Evolutionary conservation across 2,329 filamentous ascomycete genomes (phyloP).

Genomic region (Sporothrix mexicana): DNA sequence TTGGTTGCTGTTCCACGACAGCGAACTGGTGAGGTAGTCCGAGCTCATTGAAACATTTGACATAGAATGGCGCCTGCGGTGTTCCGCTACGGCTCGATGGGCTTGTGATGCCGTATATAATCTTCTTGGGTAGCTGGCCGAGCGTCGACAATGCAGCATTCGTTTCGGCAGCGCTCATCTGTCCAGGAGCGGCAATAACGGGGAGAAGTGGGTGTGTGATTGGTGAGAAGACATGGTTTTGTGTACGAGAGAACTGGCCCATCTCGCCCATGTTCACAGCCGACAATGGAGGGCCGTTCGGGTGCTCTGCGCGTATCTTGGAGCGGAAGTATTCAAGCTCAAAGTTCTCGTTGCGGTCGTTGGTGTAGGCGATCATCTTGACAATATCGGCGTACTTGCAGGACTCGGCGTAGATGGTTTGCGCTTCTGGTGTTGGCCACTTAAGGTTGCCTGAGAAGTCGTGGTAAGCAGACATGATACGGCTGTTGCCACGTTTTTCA

Average conservation of each 20-base stretch:
- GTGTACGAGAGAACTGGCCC: conserved; percentile 81
- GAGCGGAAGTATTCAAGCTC: conserved; percentile 89
- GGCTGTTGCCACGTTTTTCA: conserved; percentile 75
- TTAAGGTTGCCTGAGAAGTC: conserved; percentile 85
- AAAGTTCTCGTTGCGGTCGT: conserved; percentile 83
- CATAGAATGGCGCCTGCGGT: conserved; percentile 82
- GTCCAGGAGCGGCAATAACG: conserved; percentile 82
- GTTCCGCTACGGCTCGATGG: conserved; percentile 66
- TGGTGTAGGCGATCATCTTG: conserved; percentile 88
- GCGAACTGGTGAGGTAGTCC: conserved; percentile 84
- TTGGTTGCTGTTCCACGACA: conserved; percentile 72
- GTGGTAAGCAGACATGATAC: conserved; percentile 90
- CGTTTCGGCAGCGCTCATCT: conserved; percentile 84
- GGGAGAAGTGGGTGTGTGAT: conserved; percentile 86
- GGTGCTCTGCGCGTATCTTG: conserved; percentile 71
- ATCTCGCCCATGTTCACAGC: conserved; percentile 86
- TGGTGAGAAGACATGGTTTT: conserved; percentile 86
- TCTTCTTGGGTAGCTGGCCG: conserved; percentile 78
- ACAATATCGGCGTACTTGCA: conserved; percentile 81
- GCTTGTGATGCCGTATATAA: conserved; percentile 80
- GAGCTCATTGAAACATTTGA: conserved; percentile 81
- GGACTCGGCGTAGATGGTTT: conserved; percentile 73
- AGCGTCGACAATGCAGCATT: conserved; percentile 79
- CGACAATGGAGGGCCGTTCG: conserved; percentile 74
- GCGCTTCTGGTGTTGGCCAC: conserved; percentile 77